Base-by-base conservation (phyloP, 2,329 filamentous ascomycete genomes). In the Juglanconis juglandina region DNA sequence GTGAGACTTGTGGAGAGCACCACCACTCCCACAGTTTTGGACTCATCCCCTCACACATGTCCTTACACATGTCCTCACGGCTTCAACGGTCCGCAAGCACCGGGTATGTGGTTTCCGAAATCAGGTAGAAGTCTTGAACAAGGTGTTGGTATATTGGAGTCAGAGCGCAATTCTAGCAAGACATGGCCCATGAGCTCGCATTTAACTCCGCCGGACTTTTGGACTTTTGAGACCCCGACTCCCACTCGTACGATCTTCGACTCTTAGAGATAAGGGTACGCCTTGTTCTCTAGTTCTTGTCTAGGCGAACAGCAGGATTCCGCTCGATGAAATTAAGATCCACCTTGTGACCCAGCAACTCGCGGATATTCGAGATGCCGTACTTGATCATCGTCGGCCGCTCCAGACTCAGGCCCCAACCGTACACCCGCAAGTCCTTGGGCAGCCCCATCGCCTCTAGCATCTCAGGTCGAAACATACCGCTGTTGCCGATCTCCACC, bases 401-500 rank as follows among this genome's bases (percentile, higher is more conserved):
- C 81, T 99, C 95, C 72, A 99, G 77, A 74, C 87, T 91, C 71
- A 99, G 78, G 42, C 95, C 95, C 84, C 92, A 98, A 39, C 95
- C 95, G 72, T 96, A 98, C 9, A 97, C 93, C 64, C 90, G 82
- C 86, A 98, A 87, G 70, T 96, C 90, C 77, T 88, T 92, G 32
- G 93, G 93, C 70, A 98, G 76, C 39, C 94, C 94, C 93, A 97
- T 96, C 5, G 92, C 82, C 77, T 96, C 90, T 70, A 97, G 76
- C 94, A 98, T 97, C 77, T 99, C 95, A 1, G 95, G 93, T 66
- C 95, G 84, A 87, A 99, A 99, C 93, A 99, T 98, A 65, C 95
- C 95, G 68, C 89, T 94, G 79, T 99, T 98, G 62, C 95, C 95
- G 72, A 98, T 98, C 79, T 98, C 95, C 33, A 98, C 91, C 79